Conservation (phyloP, 306 rosid genomes). For the Prunus fruticosa region DNA sequence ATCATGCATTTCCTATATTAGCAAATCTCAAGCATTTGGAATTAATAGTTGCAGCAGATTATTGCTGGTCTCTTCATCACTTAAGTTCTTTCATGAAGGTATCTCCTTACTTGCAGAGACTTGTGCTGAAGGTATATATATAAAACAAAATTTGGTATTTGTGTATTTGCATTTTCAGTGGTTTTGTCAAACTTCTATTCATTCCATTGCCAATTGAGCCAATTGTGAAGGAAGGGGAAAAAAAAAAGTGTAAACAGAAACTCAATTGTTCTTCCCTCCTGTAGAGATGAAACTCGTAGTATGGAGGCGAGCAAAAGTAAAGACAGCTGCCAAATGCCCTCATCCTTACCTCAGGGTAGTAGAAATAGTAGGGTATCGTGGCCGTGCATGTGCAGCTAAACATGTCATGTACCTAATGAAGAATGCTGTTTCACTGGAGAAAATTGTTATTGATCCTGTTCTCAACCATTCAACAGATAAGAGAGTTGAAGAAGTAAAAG, state of each 20-base stretch:
- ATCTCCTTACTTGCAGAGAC: conserved; percentile 1
- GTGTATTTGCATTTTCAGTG: too few species aligned
- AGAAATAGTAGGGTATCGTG: not conserved
- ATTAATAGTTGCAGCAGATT: not conserved
- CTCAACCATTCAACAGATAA: too few species aligned
- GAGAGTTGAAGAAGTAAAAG: not conserved
- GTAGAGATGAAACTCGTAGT: too few species aligned
- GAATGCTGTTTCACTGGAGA: not conserved
- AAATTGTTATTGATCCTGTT: not conserved
- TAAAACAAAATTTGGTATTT: too few species aligned
- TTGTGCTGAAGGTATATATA: not conserved
- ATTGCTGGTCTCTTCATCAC: not conserved
- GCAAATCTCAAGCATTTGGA: not conserved
- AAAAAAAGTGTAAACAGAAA: too few species aligned
- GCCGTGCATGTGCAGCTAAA: not conserved
- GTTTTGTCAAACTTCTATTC: too few species aligned
- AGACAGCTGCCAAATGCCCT: not conserved
- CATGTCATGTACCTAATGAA: not conserved
- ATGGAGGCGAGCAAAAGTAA: too few species aligned
- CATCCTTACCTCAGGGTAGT: too few species aligned
- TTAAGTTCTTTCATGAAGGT: not conserved
- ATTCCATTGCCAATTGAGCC: too few species aligned
- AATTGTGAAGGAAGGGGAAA: too few species aligned
- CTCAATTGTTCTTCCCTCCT: too few species aligned
- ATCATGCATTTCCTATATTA: not conserved